Evolutionary conservation across 768 basidiomycete species (phyloP).

Genomic region (Russula brevipes): DNA sequence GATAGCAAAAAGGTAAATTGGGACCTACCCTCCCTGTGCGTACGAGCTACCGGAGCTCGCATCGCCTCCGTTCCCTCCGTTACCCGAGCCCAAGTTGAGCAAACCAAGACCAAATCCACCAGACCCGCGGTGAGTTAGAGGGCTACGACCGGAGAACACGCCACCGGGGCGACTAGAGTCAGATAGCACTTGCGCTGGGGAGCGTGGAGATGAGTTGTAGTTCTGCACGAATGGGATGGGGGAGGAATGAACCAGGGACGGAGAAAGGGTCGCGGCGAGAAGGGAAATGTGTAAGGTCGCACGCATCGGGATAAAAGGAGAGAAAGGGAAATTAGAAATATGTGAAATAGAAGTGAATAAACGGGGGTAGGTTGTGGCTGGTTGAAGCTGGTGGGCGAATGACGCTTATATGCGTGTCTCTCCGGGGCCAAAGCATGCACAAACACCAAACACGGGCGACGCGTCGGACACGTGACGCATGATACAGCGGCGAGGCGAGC

Average conservation of each 20-base stretch:
- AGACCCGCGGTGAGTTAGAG: slow-evolving; percentile 13
- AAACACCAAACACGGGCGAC: slow-evolving; percentile 23
- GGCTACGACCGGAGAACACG: slow-evolving; percentile 9
- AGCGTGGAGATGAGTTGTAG: slow-evolving; percentile 17
- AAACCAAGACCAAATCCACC: slow-evolving; percentile 21
- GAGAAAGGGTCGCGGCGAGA: slow-evolving; percentile 26
- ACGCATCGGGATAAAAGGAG: slow-evolving; percentile 17
- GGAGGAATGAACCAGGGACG: slow-evolving; percentile 23
- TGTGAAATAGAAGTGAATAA: background rate
- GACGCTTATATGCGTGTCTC: slow-evolving; percentile 19
- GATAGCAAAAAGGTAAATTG: background rate
- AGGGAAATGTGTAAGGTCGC: slow-evolving; percentile 24
- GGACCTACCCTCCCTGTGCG: slow-evolving; percentile 16
- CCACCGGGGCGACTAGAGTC: slow-evolving; percentile 21
- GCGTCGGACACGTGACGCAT: slow-evolving; percentile 23
- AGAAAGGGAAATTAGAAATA: slow-evolving; percentile 14
- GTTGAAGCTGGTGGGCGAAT: background rate
- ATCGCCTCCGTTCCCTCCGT: slow-evolving; percentile 24
- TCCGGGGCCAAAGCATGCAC: slow-evolving; percentile 14
- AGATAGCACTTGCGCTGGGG: slow-evolving; percentile 9
- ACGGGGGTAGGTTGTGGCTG: background rate
- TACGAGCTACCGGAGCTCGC: slow-evolving; percentile 22
- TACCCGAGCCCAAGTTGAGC: slow-evolving; percentile 13
- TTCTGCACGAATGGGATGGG: slow-evolving; percentile 21
- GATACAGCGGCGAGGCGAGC: background rate